Evolutionary conservation across 768 basidiomycete species (phyloP).

Genomic region (Kwoniella bestiolae): DNA sequence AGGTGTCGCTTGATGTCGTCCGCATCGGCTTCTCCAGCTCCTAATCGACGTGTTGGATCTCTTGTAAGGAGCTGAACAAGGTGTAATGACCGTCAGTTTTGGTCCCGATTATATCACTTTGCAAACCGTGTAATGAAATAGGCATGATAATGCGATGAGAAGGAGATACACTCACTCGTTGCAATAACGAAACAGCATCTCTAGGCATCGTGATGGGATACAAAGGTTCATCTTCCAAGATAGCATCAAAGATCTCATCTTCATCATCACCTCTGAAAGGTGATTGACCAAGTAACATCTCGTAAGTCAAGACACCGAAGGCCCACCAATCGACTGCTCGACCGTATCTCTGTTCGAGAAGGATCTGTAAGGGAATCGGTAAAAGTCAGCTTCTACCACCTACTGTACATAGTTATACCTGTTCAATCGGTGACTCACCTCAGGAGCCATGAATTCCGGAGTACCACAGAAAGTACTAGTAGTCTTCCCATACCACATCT

Average conservation of each 20-base stretch:
- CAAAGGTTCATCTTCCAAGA: conserved; percentile 94
- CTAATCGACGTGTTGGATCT: conserved; percentile 86
- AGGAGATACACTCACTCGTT: conserved; percentile 68
- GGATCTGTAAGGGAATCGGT: conserved; percentile 66
- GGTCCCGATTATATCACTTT: no score
- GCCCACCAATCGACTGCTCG: conserved; percentile 99
- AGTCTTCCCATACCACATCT: conserved; percentile 95
- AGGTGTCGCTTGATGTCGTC: conserved; percentile 96
- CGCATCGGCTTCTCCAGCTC: conserved; percentile 88
- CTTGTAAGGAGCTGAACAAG: conserved; percentile 92
- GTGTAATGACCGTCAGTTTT: no score
- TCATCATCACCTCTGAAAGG: conserved; percentile 99
- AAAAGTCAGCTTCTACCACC: no score
- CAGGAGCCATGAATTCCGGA: conserved; percentile 99
- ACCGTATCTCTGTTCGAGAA: conserved; percentile 98
- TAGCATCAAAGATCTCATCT: conserved; percentile 99
- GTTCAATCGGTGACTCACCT: no score
- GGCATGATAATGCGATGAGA: no score
- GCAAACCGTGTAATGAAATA: no score
- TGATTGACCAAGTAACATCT: conserved; percentile 98
- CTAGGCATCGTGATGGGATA: conserved; percentile 99
- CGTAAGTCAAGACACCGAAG: conserved; percentile 96
- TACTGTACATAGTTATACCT: no score
- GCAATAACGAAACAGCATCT: conserved; percentile 91
- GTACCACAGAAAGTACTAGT: conserved; percentile 99